Conservation (phyloP, 495 filamentous ascomycete genomes). For the Pyrenula massariospora region DNA sequence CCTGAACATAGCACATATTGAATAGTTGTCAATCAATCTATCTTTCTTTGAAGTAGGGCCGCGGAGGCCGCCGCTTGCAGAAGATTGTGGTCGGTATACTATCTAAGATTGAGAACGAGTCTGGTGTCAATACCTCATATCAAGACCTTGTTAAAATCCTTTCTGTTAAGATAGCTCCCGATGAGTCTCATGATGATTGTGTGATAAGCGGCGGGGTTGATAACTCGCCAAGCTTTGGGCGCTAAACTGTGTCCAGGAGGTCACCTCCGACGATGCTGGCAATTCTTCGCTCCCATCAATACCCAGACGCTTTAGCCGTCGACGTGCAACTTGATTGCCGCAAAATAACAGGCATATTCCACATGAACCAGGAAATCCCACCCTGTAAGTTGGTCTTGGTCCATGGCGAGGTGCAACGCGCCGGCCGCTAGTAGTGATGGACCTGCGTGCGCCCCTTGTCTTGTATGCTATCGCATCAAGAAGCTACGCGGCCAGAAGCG, state of each 20-base stretch:
- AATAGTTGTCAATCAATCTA: too few species aligned
- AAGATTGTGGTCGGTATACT: too few species aligned
- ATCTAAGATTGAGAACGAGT: too few species aligned
- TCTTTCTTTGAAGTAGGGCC: too few species aligned
- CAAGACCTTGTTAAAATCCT: too few species aligned
- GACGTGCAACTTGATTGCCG: neutral
- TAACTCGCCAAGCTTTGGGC: neutral
- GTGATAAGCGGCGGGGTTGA: neutral
- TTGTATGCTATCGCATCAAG: neutral
- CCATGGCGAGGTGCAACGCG: neutral
- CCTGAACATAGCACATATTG: too few species aligned
- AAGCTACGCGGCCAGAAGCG: neutral
- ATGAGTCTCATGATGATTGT: too few species aligned
- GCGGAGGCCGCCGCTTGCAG: too few species aligned
- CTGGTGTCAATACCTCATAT: too few species aligned
- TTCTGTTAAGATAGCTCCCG: too few species aligned
- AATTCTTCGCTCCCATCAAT: too few species aligned
- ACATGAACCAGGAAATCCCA: neutral
- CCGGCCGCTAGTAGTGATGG: neutral
- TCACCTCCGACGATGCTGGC: neutral
- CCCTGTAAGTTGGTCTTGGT: neutral
- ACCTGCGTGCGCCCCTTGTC: neutral
- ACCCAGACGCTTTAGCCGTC: neutral
- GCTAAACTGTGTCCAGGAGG: neutral
- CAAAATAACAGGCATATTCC: neutral